A percentile compares a stretch with the other conserved stretches of the same genome.
Evolutionary conservation across 768 basidiomycete genomes (phyloP).

Genomic region (Pleurotus ostreatus): DNA sequence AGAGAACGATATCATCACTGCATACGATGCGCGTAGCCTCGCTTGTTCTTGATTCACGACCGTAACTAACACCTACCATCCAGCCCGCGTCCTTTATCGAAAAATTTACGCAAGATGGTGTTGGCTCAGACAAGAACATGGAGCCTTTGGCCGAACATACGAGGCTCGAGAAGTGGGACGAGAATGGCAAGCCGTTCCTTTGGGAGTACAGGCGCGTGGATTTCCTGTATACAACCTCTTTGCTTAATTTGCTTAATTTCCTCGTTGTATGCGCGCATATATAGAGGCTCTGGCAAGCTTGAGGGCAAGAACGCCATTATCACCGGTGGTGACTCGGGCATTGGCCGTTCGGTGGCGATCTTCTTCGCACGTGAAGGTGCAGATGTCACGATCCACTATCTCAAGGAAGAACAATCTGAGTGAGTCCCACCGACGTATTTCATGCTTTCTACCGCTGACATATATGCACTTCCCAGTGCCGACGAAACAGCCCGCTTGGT

Average conservation of each 20-base stretch:
- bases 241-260: neutral
- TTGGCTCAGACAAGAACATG: slow-evolving; percentile 21
- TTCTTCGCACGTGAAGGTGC: slow-evolving; percentile 52
- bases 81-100: slow-evolving; percentile 20
- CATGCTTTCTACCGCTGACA: neutral
- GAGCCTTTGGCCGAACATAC: slow-evolving; percentile 24
- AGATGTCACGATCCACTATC: slow-evolving; percentile 49
- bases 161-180: slow-evolving; percentile 44
- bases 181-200: slow-evolving; percentile 45
- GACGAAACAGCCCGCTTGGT: slow-evolving; percentile 44
- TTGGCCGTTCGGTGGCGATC: slow-evolving; percentile 46
- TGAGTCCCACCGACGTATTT: neutral
- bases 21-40: slow-evolving; percentile 20
- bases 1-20: slow-evolving; percentile 25
- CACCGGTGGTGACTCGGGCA: slow-evolving; percentile 42
- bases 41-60: slow-evolving; percentile 20
- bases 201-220: slow-evolving; percentile 49
- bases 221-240: neutral
- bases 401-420: slow-evolving; percentile 53
- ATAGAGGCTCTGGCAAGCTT: slow-evolving; percentile 15
- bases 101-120: neutral
- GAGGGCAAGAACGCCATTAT: slow-evolving; percentile 31
- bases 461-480: slow-evolving; percentile 21
- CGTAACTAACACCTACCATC: slow-evolving; percentile 44
- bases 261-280: neutral